Evolutionary conservation across 73 alveolate species (phyloP).

Genomic region (Paramecium caudatum): DNA sequence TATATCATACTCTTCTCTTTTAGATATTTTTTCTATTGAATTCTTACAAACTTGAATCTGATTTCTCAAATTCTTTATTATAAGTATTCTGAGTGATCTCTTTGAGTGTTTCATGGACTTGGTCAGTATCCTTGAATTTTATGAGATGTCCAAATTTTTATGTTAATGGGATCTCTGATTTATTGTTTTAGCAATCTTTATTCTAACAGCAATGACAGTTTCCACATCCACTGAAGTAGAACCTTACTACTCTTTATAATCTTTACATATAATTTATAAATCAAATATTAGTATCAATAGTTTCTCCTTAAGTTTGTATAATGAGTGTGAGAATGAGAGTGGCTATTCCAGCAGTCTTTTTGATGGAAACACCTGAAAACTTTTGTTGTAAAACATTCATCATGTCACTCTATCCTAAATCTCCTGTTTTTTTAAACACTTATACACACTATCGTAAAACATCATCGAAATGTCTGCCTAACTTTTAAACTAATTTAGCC

Average conservation of each 20-base stretch:
- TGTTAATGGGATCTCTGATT: neutral
- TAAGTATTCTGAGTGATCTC: neutral
- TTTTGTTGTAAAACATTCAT: neutral
- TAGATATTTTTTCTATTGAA: too few species aligned
- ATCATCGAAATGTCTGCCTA: slow-evolving; percentile 62
- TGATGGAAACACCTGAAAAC: slow-evolving; percentile 38
- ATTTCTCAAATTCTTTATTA: neutral
- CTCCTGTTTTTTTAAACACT: neutral
- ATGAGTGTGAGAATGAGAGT: slow-evolving; percentile 49
- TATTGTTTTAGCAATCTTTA: neutral
- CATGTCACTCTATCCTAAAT: slow-evolving; percentile 40
- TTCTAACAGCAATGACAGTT: neutral
- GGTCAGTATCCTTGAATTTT: neutral
- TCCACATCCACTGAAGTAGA: neutral
- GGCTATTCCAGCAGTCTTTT: slow-evolving; percentile 42
- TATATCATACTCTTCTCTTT: too few species aligned
- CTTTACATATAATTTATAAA: neutral
- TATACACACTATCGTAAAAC: neutral
- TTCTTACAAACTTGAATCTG: neutral
- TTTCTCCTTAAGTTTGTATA: slow-evolving; percentile 28
- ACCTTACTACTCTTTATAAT: neutral
- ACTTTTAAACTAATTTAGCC: neutral
- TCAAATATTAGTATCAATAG: slow-evolving; percentile 39
- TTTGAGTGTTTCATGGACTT: neutral
- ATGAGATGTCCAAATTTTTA: too few species aligned